phyloP scores from a whole-genome alignment of 805 yeast genomes.

The Candida maesae region DNA sequence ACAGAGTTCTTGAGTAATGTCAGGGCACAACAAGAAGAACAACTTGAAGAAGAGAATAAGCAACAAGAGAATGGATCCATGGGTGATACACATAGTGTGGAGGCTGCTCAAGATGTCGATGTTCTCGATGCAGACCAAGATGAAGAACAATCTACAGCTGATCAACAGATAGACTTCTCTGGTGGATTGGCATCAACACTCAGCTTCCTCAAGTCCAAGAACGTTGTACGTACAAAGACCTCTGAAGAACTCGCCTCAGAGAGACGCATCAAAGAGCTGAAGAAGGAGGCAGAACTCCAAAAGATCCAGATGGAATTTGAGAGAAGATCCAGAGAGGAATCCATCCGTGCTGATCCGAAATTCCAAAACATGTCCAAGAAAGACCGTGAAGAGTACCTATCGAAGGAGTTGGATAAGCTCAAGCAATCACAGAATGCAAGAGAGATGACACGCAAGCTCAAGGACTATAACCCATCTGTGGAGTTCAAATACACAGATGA shows the following conservation, averaged over 20 bases:
- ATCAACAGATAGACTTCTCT: conserved; percentile 11
- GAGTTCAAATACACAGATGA: conserved; percentile 49
- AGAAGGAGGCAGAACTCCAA: conserved; percentile 15
- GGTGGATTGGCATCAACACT: conserved; percentile 26
- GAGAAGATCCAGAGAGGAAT: conserved; percentile 14
- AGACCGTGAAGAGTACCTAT: conserved; percentile 38
- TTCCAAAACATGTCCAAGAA: conserved; percentile 35
- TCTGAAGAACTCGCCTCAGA: conserved; percentile 9
- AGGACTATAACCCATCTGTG: conserved; percentile 44
- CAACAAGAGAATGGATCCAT: not conserved
- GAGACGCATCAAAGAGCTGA: conserved; percentile 11
- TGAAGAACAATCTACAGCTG: not conserved
- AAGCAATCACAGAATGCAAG: conserved; percentile 5
- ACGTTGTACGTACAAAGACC: conserved; percentile 12
- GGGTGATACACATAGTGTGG: not conserved
- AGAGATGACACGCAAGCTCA: conserved; percentile 10
- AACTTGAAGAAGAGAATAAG: conserved; percentile 1
- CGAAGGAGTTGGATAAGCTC: conserved; percentile 10
- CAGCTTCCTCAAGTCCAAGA: conserved; percentile 21
- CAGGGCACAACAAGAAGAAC: conserved; percentile 10
- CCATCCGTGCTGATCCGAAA: conserved; percentile 11
- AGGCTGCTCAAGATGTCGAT: not conserved
- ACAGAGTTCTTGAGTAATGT: conserved; percentile 33
- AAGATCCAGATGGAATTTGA: conserved; percentile 16
- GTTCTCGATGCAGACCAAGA: not conserved